Evolutionary conservation across 192 early-diverging fungal species (phyloP).

Genomic region (Haplosporangium gracile): DNA sequence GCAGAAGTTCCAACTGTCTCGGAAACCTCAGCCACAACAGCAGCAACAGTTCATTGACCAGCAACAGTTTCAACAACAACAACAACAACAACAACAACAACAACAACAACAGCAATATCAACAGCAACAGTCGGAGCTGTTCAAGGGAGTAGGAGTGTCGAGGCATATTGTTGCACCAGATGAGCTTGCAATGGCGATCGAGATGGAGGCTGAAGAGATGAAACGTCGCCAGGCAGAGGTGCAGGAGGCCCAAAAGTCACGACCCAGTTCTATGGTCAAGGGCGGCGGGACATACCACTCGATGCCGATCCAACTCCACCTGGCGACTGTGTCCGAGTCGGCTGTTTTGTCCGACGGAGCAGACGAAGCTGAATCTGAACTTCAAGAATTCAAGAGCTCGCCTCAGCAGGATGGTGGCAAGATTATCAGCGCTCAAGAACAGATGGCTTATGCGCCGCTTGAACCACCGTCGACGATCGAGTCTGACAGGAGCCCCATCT

Average conservation of each 20-base stretch:
- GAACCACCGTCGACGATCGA: neutral
- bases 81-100: constrained; percentile 17
- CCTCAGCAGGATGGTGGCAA: constrained; percentile 10
- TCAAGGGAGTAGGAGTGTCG: constrained; percentile 22
- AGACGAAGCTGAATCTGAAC: neutral
- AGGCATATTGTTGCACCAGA: constrained; percentile 50
- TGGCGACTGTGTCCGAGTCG: constrained; percentile 33
- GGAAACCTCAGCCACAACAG: constrained; percentile 15
- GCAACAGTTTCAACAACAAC: constrained; percentile 6
- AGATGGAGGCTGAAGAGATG: constrained; percentile 38
- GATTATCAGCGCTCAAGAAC: constrained; percentile 43
- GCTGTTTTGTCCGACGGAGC: neutral
- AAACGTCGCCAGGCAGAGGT: constrained; percentile 15
- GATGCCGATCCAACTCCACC: neutral
- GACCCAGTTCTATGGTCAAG: constrained; percentile 45
- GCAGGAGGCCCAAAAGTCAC: constrained; percentile 19
- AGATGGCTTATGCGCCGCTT: constrained; percentile 11
- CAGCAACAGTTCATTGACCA: neutral
- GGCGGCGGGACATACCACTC: neutral
- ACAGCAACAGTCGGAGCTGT: constrained; percentile 19
- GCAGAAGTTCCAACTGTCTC: constrained; percentile 34
- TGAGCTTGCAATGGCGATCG: constrained; percentile 42
- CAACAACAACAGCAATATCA: constrained; percentile 13
- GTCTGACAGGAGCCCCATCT: constrained; percentile 29
- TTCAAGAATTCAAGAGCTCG: neutral